A percentile compares a stretch with the other conserved stretches of the same genome.
phyloP scores from a whole-genome alignment of 331 rosid species.

The Arachis monticola region DNA sequence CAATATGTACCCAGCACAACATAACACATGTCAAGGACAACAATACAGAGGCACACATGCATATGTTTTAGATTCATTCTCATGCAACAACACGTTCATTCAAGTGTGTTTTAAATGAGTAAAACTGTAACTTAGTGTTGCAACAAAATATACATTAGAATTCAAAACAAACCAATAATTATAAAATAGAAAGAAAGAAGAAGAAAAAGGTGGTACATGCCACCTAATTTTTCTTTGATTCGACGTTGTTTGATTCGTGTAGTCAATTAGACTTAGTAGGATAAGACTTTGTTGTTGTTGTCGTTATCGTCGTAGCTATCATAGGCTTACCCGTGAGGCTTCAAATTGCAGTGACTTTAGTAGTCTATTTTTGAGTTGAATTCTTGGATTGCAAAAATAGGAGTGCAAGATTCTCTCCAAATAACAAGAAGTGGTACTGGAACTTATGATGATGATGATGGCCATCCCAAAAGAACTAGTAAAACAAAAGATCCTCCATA shows the following conservation, averaged over 20 bases:
- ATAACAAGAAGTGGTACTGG: constrained; percentile 23
- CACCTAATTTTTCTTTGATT: background rate
- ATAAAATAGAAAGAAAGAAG: too few relatives aligned
- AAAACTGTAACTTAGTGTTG: background rate
- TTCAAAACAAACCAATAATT: background rate
- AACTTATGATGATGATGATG: constrained; percentile 41
- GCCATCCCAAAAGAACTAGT: constrained; percentile 44
- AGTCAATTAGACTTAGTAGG: too few relatives aligned
- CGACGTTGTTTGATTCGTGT: too few relatives aligned
- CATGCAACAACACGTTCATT: background rate
- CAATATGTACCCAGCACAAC: too few relatives aligned
- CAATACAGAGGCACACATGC: background rate
- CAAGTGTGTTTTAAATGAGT: too few relatives aligned
- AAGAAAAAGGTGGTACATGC: background rate
- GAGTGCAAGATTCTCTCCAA: constrained; percentile 41
- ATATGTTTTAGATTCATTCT: background rate
- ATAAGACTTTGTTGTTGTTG: too few relatives aligned
- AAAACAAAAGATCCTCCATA: background rate
- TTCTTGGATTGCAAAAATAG: constrained; percentile 28
- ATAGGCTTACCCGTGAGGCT: constrained; percentile 4
- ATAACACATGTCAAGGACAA: too few relatives aligned
- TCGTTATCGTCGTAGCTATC: background rate
- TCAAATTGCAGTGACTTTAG: background rate
- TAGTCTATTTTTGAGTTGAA: constrained; percentile 19
- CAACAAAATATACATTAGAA: background rate